Percentiles rank a stretch among this genome's conserved stretches.
Evolutionary conservation across 805 yeast genomes (phyloP).

Genomic region (Yamadazyma phyllophila): DNA sequence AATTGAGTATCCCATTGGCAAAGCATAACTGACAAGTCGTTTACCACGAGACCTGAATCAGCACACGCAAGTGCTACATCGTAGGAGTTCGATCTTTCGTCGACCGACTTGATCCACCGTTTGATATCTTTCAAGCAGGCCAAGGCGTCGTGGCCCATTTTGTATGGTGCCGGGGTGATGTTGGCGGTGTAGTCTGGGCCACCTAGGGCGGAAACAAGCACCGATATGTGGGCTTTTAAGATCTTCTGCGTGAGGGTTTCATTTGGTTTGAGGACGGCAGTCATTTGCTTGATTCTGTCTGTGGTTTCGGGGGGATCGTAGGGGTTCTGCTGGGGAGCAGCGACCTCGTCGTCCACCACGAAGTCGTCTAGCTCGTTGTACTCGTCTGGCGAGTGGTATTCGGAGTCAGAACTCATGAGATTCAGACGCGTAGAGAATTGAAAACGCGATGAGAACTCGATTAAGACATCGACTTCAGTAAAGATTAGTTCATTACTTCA

Average conservation of each 20-base stretch:
- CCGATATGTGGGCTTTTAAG: constrained; percentile 70
- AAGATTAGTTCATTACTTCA: too few species aligned
- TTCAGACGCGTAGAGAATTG: constrained; percentile 1
- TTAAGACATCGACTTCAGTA: too few species aligned
- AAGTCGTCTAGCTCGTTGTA: constrained; percentile 33
- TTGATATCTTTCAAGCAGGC: constrained; percentile 86
- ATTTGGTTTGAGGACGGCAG: constrained; percentile 27
- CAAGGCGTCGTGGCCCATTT: constrained; percentile 82
- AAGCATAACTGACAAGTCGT: constrained; percentile 73
- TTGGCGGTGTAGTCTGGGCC: constrained; percentile 70
- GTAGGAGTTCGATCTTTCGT: constrained; percentile 64
- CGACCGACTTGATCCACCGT: constrained; percentile 83
- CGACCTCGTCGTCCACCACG: constrained; percentile 28
- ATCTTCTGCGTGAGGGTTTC: constrained; percentile 39
- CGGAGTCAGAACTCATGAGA: constrained; percentile 7
- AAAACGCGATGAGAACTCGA: not conserved
- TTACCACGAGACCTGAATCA: constrained; percentile 67
- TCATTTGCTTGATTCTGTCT: constrained; percentile 24
- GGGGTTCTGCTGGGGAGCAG: not conserved
- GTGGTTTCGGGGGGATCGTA: constrained; percentile 14
- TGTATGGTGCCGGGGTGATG: constrained; percentile 53
- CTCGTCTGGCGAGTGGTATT: constrained; percentile 6
- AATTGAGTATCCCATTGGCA: constrained; percentile 63
- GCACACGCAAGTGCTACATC: constrained; percentile 89
- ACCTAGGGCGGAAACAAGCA: constrained; percentile 85